Percentiles rank a stretch among this genome's conserved stretches.
phyloP scores from a whole-genome alignment of 2,329 filamentous ascomycete species.

The Delphinella strobiligena region DNA sequence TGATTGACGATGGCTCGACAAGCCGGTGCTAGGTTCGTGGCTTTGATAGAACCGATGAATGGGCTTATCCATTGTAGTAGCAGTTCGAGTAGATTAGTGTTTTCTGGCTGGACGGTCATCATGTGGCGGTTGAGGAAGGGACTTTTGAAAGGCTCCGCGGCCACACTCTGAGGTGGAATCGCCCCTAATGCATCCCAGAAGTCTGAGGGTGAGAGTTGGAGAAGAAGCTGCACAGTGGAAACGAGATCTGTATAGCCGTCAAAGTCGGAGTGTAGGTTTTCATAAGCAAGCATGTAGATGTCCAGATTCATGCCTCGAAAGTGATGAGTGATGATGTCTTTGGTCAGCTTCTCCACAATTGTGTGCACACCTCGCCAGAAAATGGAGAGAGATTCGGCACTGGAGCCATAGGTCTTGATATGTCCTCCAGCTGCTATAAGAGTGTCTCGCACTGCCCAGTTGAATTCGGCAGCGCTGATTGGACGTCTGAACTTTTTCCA shows the following conservation, averaged over 20 bases:
- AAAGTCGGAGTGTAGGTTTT: constrained; percentile 46
- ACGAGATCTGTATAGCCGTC: constrained; percentile 56
- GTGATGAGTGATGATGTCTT: constrained; percentile 63
- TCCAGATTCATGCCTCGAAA: constrained; percentile 69
- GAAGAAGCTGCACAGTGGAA: constrained; percentile 55
- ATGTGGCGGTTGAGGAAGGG: constrained; percentile 53
- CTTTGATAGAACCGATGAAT: constrained; percentile 65
- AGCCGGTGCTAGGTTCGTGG: constrained; percentile 64
- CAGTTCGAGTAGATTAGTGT: constrained; percentile 42
- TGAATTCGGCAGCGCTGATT: constrained; percentile 64
- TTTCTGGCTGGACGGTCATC: constrained; percentile 40
- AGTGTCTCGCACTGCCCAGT: constrained; percentile 71
- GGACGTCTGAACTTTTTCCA: constrained; percentile 55
- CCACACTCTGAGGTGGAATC: constrained; percentile 65
- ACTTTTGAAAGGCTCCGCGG: constrained; percentile 73
- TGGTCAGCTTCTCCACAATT: constrained; percentile 62
- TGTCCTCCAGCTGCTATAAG: constrained; percentile 54
- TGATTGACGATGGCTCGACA: constrained; percentile 69
- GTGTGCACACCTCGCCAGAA: constrained; percentile 71
- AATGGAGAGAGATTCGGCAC: constrained; percentile 45
- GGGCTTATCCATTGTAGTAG: constrained; percentile 68
- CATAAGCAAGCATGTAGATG: constrained; percentile 45
- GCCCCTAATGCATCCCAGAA: constrained; percentile 85
- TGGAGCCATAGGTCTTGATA: constrained; percentile 44
- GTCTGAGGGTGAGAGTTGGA: constrained; percentile 63